Evolutionary conservation across 2,329 filamentous ascomycete genomes (phyloP), one percentile per base, ranked within the genome.

Genomic region (Colletotrichum musae): DNA sequence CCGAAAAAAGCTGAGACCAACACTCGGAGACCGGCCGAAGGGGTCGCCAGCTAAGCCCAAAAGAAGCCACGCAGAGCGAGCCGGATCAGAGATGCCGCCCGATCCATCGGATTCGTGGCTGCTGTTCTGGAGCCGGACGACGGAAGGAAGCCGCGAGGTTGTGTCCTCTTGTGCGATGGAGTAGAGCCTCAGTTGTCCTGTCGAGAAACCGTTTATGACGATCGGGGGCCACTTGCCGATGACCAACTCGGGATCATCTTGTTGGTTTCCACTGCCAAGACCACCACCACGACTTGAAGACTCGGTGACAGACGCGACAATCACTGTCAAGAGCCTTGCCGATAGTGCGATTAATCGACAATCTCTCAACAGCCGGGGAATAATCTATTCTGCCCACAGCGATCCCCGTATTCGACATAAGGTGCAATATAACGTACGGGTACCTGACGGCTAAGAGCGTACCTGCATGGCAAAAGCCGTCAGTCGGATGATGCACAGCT

Each of bases 1-100:
- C 48, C 45, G 45, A 9, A 47, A 18, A 18, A 39, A 32, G 15
- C 45, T 28, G 54, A 65, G 66, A 65, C 54, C 36, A 15, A 24
- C 45, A 32, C 60, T 59, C 61, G 61, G 66, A 69, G 43, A 59
- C 50, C 48, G 50, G 50, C 54, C 50, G 61, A 69, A 58, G 53
- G 32, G 32, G 32, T 36, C 26, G 60, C 53, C 65, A n/a, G 28
- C 47, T 18, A 53, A n/a, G 47, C 45, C 65, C 59, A 41, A 58
- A 57, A 57, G 50, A 52, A 53, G 53, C 47, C 52, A 58, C 26
- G 53, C n/a, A 47, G 43, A 36, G 32, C 58, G 43, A 51, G 32
- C 32, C 43, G 52, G 52, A 45, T 32, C n/a, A 13, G 32, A 18
- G 41, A 39, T 18, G 39, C 56, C 45, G 39, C 32, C 21, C 36